Conservation (phyloP, 2,329 filamentous ascomycete genomes). For the Aspergillus neotritici region DNA sequence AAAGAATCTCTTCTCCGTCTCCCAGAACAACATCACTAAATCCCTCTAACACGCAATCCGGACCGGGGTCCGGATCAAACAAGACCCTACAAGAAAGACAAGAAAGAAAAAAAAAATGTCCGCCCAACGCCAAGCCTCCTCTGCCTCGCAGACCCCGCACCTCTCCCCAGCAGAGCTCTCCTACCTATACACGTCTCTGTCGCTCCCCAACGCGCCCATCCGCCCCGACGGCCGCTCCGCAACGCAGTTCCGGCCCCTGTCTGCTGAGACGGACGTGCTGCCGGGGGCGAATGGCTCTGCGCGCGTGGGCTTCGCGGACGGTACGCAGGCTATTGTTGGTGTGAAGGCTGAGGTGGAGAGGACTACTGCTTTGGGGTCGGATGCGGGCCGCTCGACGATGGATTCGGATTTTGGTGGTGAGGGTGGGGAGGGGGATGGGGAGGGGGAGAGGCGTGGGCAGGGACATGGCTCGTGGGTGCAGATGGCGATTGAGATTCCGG, state of each 20-base stretch:
- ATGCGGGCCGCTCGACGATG: slow-evolving; percentile 17
- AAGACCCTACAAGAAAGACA: too few species aligned
- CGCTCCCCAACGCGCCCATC: slow-evolving; percentile 66
- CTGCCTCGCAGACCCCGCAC: slow-evolving; percentile 48
- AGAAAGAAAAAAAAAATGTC: slow-evolving; percentile 55
- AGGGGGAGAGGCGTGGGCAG: slow-evolving; percentile 19
- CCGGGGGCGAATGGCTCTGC: slow-evolving; percentile 88
- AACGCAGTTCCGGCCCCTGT: slow-evolving; percentile 82
- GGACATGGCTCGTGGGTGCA: slow-evolving; percentile 73
- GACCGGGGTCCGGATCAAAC: slow-evolving; percentile 5
- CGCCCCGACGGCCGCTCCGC: slow-evolving; percentile 79
- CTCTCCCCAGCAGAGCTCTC: slow-evolving; percentile 94
- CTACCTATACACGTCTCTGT: slow-evolving; percentile 85
- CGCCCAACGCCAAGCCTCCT: slow-evolving; percentile 55
- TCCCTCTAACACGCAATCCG: background rate
- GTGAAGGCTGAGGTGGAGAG: slow-evolving; percentile 92
- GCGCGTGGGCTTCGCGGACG: slow-evolving; percentile 88
- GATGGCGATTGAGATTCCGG: slow-evolving; percentile 85
- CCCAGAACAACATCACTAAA: slow-evolving; percentile 3
- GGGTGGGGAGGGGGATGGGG: slow-evolving; percentile 21
- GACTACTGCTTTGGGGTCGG: slow-evolving; percentile 50
- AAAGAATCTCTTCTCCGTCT: slow-evolving; percentile 10
- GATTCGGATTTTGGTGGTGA: slow-evolving; percentile 24
- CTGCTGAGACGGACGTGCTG: slow-evolving; percentile 84
- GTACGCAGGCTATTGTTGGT: slow-evolving; percentile 91